Conservation (phyloP, 2,329 filamentous ascomycete genomes). For the Microcera coccophila region DNA sequence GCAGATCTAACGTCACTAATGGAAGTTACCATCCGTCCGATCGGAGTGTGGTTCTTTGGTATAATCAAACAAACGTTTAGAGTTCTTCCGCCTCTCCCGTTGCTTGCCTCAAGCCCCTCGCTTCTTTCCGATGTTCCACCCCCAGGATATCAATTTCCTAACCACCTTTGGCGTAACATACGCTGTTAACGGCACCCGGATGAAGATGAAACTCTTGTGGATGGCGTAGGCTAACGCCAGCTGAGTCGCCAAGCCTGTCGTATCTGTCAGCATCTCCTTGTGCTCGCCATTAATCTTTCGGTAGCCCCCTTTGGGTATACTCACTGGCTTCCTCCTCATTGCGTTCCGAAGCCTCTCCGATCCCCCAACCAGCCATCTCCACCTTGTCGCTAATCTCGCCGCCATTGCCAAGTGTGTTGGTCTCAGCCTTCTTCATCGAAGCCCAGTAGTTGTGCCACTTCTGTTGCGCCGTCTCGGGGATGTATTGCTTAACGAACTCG, state of each 20-base stretch:
- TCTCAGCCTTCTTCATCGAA: constrained; percentile 45
- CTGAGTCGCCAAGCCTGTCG: constrained; percentile 66
- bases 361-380: constrained; percentile 56
- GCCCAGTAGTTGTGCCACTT: constrained; percentile 48
- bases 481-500: constrained; percentile 52
- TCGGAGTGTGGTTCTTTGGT: no score
- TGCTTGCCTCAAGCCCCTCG: neutral
- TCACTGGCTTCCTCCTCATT: constrained; percentile 69
- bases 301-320: constrained; percentile 37
- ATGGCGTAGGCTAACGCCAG: constrained; percentile 92
- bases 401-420: constrained; percentile 41
- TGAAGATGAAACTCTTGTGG: constrained; percentile 96
- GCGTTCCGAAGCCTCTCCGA: constrained; percentile 58
- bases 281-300: constrained; percentile 3
- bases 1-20: no score
- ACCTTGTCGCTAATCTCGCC: constrained; percentile 43
- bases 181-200: constrained; percentile 88
- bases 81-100: no score
- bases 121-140: constrained; percentile 88
- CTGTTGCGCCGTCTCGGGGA: constrained; percentile 57
- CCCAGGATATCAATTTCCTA: constrained; percentile 79
- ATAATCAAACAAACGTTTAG: no score
- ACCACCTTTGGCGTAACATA: constrained; percentile 94
- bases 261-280: constrained; percentile 21
- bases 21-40: no score